Evolutionary conservation across 495 filamentous ascomycete species (phyloP).

Genomic region (Podospora fimiseda): DNA sequence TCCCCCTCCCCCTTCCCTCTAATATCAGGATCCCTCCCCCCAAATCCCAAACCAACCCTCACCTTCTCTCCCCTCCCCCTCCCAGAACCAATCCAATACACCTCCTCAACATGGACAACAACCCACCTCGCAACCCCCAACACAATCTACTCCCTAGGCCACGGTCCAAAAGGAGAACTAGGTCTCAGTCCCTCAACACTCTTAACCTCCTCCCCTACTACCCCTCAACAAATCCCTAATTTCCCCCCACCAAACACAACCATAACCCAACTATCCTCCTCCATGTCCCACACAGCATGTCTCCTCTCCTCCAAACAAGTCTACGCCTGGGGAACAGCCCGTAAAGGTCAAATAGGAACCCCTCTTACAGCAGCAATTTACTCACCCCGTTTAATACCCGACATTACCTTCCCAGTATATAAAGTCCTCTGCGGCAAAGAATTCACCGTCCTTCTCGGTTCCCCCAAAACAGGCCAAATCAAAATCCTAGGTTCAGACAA

Average conservation of each 20-base stretch:
- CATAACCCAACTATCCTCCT: constrained; percentile 55
- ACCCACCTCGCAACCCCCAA: constrained; percentile 48
- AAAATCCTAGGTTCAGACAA: constrained; percentile 64
- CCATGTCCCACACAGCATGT: constrained; percentile 70
- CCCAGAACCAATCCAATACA: constrained; percentile 20
- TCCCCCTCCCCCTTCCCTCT: constrained; percentile 52
- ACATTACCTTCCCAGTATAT: constrained; percentile 47
- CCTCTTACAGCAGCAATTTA: constrained; percentile 41
- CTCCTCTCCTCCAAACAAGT: constrained; percentile 68
- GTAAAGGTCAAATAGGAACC: constrained; percentile 75
- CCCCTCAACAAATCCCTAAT: constrained; percentile 33
- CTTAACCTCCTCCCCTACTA: constrained; percentile 16
- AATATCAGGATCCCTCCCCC: constrained; percentile 52
- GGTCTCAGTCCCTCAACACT: constrained; percentile 48
- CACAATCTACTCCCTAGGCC: constrained; percentile 56
- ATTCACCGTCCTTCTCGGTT: constrained; percentile 66
- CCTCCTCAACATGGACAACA: constrained; percentile 73
- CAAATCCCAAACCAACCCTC: constrained; percentile 27
- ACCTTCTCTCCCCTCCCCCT: constrained; percentile 14
- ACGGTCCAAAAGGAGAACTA: constrained; percentile 63
- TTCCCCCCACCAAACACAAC: constrained; percentile 54
- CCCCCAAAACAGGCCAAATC: constrained; percentile 47
- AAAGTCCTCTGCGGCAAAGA: constrained; percentile 72
- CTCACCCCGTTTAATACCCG: constrained; percentile 53
- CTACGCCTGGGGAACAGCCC: constrained; percentile 81